Evolutionary conservation across 345 rosid species (phyloP).

Genomic region (Moricandia arvensis): DNA sequence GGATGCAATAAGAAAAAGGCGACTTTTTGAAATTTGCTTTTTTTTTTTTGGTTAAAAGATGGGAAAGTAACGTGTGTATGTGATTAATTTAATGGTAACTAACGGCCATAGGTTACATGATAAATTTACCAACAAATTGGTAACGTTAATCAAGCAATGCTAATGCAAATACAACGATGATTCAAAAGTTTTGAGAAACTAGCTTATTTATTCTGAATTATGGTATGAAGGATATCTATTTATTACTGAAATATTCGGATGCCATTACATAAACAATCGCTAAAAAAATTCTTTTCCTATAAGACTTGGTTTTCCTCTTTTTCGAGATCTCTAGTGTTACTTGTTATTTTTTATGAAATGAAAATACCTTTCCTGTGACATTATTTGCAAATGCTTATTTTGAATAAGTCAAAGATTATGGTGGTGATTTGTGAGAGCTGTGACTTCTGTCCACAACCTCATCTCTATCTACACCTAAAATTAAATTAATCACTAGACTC

Average conservation of each 20-base stretch:
- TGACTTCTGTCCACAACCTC: no score
- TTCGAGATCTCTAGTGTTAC: not conserved
- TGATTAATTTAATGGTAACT: not conserved
- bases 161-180: not conserved
- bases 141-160: not conserved
- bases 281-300: not conserved
- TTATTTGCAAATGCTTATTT: not conserved
- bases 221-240: not conserved
- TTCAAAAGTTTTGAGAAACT: not conserved
- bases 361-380: no score
- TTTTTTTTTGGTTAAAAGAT: not conserved
- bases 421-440: no score
- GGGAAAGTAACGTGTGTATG: constrained; percentile 8
- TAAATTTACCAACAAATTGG: constrained; percentile 5
- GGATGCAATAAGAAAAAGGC: constrained; percentile 8
- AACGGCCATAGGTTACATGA: constrained; percentile 25
- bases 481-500: no score
- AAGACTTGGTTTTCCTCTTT: not conserved
- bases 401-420: not conserved
- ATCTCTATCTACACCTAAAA: no score
- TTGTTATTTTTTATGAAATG: not conserved
- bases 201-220: not conserved
- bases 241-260: not conserved
- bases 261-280: not conserved
- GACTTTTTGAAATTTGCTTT: constrained; percentile 16